Base-by-base conservation (phyloP, 257 asterid species). In the Jacaranda mimosifolia region DNA sequence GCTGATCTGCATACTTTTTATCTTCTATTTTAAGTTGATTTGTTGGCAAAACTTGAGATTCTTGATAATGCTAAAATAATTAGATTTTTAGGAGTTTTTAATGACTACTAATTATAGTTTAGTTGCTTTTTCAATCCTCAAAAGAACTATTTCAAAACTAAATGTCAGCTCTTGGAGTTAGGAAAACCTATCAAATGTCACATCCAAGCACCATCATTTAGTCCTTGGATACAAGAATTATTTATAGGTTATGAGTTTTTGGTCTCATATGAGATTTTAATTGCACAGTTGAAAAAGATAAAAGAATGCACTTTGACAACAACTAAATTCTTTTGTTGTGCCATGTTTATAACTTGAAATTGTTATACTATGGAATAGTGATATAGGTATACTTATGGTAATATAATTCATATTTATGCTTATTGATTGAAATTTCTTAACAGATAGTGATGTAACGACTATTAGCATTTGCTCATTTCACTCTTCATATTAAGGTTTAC, bases 191-290 rank as follows among this genome's bases (percentile, higher is more conserved):
- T 79, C 19, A 72, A 48, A 72, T 63, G 43, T 19, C 9, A 73
- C 55, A 60, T 69, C 62, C 77, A 36, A 68, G 62, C 11, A 3
- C 70, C 15, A 52, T 51, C 40, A 42, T 52, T 66, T n/a, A 63
- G 58, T 10, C 46, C 60, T n/a, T n/a, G n/a, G n/a, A n/a, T n/a
- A n/a, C n/a, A n/a, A n/a, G n/a, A n/a, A n/a, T n/a, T n/a, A n/a
- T n/a, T n/a, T n/a, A n/a, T n/a, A n/a, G n/a, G 3, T 67, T 9
- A 9, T 39, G 9, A 18, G 8, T 74, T 62, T 46, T 6, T 51
- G 17, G 38, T 59, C 45, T 26, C n/a, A 6, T 38, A 18, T 58
- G 45, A 42, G 60, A 43, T 42, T 11, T 71, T 55, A 0, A 57
- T 18, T 19, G 35, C 63, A 21, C 11, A 57, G 12, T 9, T 7